Evolutionary conservation across 805 yeast species (phyloP).

Genomic region (Candida pseudofarinosa): DNA sequence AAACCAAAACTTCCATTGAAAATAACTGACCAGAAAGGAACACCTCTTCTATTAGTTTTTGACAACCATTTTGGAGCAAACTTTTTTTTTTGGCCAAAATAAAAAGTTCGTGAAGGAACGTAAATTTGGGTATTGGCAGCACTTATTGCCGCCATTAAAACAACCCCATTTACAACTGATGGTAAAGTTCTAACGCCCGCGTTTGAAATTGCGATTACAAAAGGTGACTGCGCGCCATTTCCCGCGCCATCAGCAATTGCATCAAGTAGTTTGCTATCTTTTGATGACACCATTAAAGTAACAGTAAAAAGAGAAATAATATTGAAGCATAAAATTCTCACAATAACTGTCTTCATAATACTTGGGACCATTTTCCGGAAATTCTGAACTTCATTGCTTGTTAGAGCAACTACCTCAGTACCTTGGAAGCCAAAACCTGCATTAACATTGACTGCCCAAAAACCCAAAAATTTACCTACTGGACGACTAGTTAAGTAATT

Average conservation of each 20-base stretch:
- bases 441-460: conserved; percentile 31
- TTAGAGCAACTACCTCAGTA: conserved; percentile 8
- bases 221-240: conserved; percentile 20
- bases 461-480: conserved; percentile 34
- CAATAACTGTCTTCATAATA: conserved; percentile 20
- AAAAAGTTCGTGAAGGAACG: conserved; percentile 16
- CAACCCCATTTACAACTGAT: conserved; percentile 7
- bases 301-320: conserved; percentile 15
- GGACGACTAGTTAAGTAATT: conserved; percentile 5
- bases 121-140: conserved; percentile 19
- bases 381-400: conserved; percentile 15
- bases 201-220: conserved; percentile 25
- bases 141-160: conserved; percentile 7
- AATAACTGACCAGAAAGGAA: conserved; percentile 11
- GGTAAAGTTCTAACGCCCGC: conserved; percentile 26
- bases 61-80: conserved; percentile 15
- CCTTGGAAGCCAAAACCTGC: conserved; percentile 28
- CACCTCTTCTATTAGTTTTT: conserved; percentile 13
- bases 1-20: conserved; percentile 11
- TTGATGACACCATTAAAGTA: conserved; percentile 16
- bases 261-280: conserved; percentile 8
- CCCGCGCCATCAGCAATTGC: conserved; percentile 1
- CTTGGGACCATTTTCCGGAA: conserved; percentile 21
- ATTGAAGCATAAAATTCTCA: conserved; percentile 20
- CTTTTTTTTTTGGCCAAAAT: conserved; percentile 17